Evolutionary conservation across 805 yeast genomes (phyloP), one percentile per base, ranked within the genome.

Genomic region (Saturnispora serradocipensis): DNA sequence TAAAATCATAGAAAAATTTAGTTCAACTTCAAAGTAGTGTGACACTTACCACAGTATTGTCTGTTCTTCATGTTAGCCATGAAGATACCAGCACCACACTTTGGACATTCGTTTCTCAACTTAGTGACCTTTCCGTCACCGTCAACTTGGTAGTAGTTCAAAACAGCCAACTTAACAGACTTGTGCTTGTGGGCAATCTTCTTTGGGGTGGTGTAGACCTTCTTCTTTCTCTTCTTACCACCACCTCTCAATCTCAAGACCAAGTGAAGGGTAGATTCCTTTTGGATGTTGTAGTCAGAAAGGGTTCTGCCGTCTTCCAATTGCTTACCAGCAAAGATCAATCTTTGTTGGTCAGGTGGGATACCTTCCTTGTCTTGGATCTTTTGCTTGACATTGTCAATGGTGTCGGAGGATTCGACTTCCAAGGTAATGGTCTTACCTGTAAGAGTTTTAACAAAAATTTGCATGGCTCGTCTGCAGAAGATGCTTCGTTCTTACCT

Each of bases 161-260:
- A 86, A 75, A 93, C 97, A 77, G 97, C 98, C 72, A 93, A 83
- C 87, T 93, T 93, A 78, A 87, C 88, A 84, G 91, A 93, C 88
- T 87, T 93, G 86, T 88, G 97, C 86, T 89, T 90, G 95, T 93
- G 98, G 81, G 79, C 88, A 81, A 93, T 88, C 86, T 90, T 95
- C 90, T 93, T 93, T 82, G 99, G 99, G 73, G 98, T 91, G 80
- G 98, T 91, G 91, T 91, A 93, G 74, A 89, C 97, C 95, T 91
- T 91, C 97, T 93, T 93, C 93, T 93, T 93, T 85, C 96, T 91
- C 93, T 93, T 93, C 88, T 90, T 93, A 82, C 96, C 96, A 78
- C 96, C 97, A 81, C 98, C 98, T 81, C 97, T 88, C 74, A 91
- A 86, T 82, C 97, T 89, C 63, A 91, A 79, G 61, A 91, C 98